phyloP scores from a whole-genome alignment of 179 eudicot genomes.

The Kewa caespitosa region DNA sequence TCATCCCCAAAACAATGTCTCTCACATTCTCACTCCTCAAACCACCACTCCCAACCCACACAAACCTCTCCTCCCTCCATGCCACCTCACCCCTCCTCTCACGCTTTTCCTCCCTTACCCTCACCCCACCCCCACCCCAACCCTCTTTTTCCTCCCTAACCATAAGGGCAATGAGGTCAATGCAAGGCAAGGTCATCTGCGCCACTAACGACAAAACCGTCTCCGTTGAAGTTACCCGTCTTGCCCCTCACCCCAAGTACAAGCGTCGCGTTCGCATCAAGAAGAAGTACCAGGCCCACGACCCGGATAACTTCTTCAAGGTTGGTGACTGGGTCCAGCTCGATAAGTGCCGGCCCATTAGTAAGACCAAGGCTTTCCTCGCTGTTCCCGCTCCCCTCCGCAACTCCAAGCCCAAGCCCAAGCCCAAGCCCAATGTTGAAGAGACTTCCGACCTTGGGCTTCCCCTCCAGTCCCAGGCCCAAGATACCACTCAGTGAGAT shows the following conservation, averaged over 20 bases:
- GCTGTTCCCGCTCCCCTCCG: constrained; percentile 50
- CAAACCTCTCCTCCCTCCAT: constrained; percentile 39
- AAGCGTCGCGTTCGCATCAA: constrained; percentile 71
- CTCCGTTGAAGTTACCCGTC: constrained; percentile 66
- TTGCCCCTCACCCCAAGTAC: constrained; percentile 92
- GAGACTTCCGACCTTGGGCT: constrained; percentile 43
- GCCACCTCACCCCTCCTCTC: constrained; percentile 37
- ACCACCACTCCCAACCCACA: constrained; percentile 43
- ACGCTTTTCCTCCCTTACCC: constrained; percentile 33
- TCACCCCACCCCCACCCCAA: constrained; percentile 24
- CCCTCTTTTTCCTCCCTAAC: constrained; percentile 31
- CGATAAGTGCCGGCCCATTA: constrained; percentile 71
- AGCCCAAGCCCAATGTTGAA: constrained; percentile 23
- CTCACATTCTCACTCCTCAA: constrained; percentile 47
- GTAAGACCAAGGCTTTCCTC: constrained; percentile 68
- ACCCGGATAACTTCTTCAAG: constrained; percentile 67
- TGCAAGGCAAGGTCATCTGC: constrained; percentile 74
- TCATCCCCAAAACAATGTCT: constrained; percentile 35
- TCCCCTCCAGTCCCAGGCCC: constrained; percentile 51
- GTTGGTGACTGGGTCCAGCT: constrained; percentile 65
- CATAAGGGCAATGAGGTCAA: constrained; percentile 59
- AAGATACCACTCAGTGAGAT: constrained; percentile 17
- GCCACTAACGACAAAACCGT: constrained; percentile 83
- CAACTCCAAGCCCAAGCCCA: constrained; percentile 12
- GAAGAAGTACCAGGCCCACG: constrained; percentile 92